Conservation (phyloP, 2,329 filamentous ascomycete genomes). For the Didymella pinodella region DNA sequence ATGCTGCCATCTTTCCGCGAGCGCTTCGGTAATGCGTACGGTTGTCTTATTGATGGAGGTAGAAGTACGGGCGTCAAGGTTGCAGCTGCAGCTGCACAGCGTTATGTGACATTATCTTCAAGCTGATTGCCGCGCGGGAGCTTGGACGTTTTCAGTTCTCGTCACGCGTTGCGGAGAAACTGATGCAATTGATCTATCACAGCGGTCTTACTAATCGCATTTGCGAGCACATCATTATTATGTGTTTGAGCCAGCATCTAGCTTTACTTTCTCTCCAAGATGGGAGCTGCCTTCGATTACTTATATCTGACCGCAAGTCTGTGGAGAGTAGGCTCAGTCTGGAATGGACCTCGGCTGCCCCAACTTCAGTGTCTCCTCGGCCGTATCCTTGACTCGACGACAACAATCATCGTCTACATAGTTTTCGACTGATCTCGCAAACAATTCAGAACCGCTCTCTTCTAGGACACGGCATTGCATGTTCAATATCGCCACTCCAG, state of each 20-base stretch:
- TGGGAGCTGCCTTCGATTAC: neutral
- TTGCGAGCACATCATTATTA: neutral
- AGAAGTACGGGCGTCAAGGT: slow-evolving; percentile 6
- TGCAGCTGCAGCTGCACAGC: neutral
- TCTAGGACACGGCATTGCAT: neutral
- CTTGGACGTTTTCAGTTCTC: slow-evolving; percentile 1
- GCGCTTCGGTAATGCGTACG: neutral
- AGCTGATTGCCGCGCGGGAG: slow-evolving; percentile 23
- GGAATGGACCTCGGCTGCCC: slow-evolving; percentile 31
- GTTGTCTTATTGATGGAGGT: slow-evolving; percentile 4
- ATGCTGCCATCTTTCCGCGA: slow-evolving; percentile 63
- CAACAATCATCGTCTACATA: slow-evolving; percentile 21
- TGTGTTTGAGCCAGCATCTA: neutral
- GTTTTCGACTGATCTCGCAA: neutral
- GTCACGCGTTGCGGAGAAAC: neutral
- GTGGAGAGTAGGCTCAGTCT: slow-evolving; percentile 22
- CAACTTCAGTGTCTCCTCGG: slow-evolving; percentile 25
- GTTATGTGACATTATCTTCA: slow-evolving; percentile 32
- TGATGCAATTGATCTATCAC: slow-evolving; percentile 2
- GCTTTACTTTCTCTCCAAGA: neutral
- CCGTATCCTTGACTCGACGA: slow-evolving; percentile 31
- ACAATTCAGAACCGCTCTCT: too few species aligned
- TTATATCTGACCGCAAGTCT: neutral
- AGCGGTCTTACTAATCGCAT: neutral
- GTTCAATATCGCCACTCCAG: neutral